Conservation (phyloP, 495 filamentous ascomycete genomes). For the Penicillium silybi region DNA sequence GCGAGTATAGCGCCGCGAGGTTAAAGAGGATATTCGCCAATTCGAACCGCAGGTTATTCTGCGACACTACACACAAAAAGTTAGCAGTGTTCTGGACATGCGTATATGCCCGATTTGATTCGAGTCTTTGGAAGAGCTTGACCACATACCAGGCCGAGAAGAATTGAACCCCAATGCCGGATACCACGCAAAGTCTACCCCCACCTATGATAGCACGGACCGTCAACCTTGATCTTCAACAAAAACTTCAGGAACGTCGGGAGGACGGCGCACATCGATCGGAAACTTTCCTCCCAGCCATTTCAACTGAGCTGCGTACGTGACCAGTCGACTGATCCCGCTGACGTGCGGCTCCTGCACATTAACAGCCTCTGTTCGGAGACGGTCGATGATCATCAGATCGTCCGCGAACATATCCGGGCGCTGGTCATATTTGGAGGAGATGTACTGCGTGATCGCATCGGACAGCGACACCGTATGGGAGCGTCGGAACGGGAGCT, state of each 20-base stretch:
- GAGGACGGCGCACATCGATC: slow-evolving; percentile 68
- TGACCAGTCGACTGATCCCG: slow-evolving; percentile 79
- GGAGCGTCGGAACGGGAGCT: slow-evolving; percentile 85
- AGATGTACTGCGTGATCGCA: slow-evolving; percentile 94
- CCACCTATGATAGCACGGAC: slow-evolving; percentile 55
- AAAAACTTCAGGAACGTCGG: not conserved
- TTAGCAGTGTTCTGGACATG: not conserved
- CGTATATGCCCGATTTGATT: not conserved
- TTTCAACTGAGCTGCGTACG: slow-evolving; percentile 87
- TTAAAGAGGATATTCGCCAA: slow-evolving; percentile 93
- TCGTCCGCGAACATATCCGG: slow-evolving; percentile 95
- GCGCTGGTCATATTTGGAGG: slow-evolving; percentile 97
- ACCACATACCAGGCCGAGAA: slow-evolving; percentile 56
- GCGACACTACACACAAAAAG: slow-evolving; percentile 49
- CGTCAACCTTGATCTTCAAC: not conserved
- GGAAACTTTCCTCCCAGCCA: slow-evolving; percentile 97
- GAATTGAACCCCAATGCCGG: slow-evolving; percentile 88
- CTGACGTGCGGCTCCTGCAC: slow-evolving; percentile 86
- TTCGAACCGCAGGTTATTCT: slow-evolving; percentile 94
- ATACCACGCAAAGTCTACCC: slow-evolving; percentile 94
- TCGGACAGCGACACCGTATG: slow-evolving; percentile 68
- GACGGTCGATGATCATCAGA: slow-evolving; percentile 76
- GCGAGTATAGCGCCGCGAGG: slow-evolving; percentile 86
- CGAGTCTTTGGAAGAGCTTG: not conserved
- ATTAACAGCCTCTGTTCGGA: slow-evolving; percentile 79